phyloP scores from a whole-genome alignment of 1,284 basidiomycete species.

The Ganoderma sinense region DNA sequence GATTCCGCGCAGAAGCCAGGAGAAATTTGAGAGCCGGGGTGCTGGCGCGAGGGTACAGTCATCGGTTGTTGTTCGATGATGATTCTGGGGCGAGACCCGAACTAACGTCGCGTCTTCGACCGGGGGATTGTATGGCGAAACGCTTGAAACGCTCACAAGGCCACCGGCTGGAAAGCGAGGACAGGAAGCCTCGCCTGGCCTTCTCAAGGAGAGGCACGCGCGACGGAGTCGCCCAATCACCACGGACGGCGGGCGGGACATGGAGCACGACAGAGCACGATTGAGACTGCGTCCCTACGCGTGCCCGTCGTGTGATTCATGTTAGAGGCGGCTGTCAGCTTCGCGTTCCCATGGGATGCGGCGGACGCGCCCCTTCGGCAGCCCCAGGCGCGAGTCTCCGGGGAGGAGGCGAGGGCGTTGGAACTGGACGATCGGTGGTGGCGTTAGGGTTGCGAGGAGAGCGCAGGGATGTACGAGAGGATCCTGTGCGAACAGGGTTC shows the following conservation, averaged over 20 bases:
- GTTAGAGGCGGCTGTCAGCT: constrained; percentile 29
- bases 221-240: constrained; percentile 26
- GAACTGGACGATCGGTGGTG: neutral
- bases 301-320: constrained; percentile 30
- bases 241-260: constrained; percentile 23
- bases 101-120: neutral
- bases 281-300: constrained; percentile 17
- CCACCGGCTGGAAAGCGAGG: constrained; percentile 13
- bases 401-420: constrained; percentile 5
- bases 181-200: constrained; percentile 6
- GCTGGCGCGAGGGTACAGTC: neutral
- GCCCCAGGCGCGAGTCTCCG: constrained; percentile 3
- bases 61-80: neutral
- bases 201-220: constrained; percentile 21
- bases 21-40: neutral
- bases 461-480: neutral
- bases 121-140: constrained; percentile 9
- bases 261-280: constrained; percentile 31
- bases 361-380: neutral
- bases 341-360: constrained; percentile 26
- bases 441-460: neutral
- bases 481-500: neutral
- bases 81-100: neutral
- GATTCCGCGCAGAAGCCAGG: neutral
- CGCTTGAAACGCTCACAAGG: constrained; percentile 22